Evolutionary conservation across 768 basidiomycete species (phyloP).

Genomic region (Boletus tylopilopsis): DNA sequence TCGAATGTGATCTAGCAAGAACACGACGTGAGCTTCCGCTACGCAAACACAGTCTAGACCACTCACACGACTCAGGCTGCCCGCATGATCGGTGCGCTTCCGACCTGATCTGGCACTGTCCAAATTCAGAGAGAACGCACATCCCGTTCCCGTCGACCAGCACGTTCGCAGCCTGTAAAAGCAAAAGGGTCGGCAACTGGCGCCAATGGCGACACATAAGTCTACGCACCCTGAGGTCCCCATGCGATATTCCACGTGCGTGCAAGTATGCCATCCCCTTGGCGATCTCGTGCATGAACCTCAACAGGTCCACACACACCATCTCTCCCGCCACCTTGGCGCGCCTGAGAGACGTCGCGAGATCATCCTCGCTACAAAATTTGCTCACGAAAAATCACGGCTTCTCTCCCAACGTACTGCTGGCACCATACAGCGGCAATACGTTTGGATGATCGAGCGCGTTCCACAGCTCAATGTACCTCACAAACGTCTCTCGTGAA

Average conservation of each 20-base stretch:
- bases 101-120: slow-evolving; percentile 74
- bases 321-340: slow-evolving; percentile 1
- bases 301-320: slow-evolving; percentile 39
- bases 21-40: not conserved
- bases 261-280: slow-evolving; percentile 84
- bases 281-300: slow-evolving; percentile 70
- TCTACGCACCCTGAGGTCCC: slow-evolving; percentile 67
- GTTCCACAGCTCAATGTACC: slow-evolving; percentile 72
- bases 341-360: slow-evolving; percentile 54
- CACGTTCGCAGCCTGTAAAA: slow-evolving; percentile 68
- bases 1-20: slow-evolving; percentile 55
- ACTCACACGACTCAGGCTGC: slow-evolving; percentile 41
- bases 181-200: not conserved
- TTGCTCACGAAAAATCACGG: slow-evolving; percentile 82
- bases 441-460: slow-evolving; percentile 65
- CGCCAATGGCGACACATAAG: not conserved
- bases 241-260: slow-evolving; percentile 62
- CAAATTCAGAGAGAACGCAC: slow-evolving; percentile 81
- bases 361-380: slow-evolving; percentile 61
- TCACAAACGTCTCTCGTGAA: slow-evolving; percentile 60
- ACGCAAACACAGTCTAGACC: not conserved
- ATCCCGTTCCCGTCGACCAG: slow-evolving; percentile 63
- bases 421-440: slow-evolving; percentile 73
- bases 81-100: slow-evolving; percentile 64
- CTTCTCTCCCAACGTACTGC: slow-evolving; percentile 60